Evolutionary conservation across 2,329 filamentous ascomycete genomes (phyloP), one percentile per base, ranked within the genome.

Genomic region (Sporothrix sp.): DNA sequence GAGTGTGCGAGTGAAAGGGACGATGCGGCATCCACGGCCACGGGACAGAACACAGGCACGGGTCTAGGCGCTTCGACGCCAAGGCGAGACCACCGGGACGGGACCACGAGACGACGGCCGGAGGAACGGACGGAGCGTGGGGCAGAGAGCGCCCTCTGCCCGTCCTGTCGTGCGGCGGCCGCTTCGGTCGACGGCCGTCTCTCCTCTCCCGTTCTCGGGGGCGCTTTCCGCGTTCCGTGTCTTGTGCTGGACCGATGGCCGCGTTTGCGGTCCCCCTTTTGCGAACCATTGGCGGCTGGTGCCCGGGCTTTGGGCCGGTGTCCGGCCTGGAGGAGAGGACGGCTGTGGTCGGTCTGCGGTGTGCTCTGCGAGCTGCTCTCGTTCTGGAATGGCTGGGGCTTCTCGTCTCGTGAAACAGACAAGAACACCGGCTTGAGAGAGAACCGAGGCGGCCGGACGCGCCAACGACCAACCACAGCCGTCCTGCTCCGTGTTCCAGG

Each of bases 1-100:
- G 53, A 55, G 56, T 58, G 53, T 58, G 56, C 56, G 55, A 58
- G 56, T 58, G 56, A 55, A 54, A 28, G 53, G 49, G 48, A 54
- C 36, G 33, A 46, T 35, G 48, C 36, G 36, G 43, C 42, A 30
- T 35, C 8, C 8, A 30, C 33, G 43, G 43, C 43, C 43, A 45
- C n/a, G n/a, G n/a, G n/a, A n/a, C n/a, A n/a, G n/a, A n/a, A n/a
- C n/a, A n/a, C n/a, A n/a, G n/a, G n/a, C n/a, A n/a, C n/a, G n/a
- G n/a, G n/a, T n/a, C n/a, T n/a, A n/a, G 25, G 30, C 14, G 43
- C 18, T 18, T 23, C 30, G 43, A 45, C 7, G 9, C 5, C 20
- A 14, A 47, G 23, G 38, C 44, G 33, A 37, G 32, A 28, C 25
- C 25, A 6, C 25, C 5, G 10, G 6, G 25, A 28, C 25, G 25